phyloP scores from a whole-genome alignment of 371 early-diverging fungal genomes.

The Chytridium lagenaria region DNA sequence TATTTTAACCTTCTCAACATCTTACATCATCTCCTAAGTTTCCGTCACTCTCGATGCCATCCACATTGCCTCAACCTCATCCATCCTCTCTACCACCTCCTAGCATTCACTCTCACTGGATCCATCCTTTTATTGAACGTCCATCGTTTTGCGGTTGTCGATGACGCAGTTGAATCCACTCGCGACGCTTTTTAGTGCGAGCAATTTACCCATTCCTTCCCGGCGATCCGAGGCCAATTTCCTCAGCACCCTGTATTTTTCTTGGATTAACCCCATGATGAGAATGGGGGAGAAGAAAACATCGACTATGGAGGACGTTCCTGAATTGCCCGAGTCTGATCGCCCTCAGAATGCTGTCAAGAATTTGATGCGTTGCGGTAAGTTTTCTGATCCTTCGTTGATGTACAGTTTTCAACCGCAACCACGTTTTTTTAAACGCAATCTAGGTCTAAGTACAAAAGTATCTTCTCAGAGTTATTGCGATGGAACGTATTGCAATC shows the following conservation, averaged over 20 bases:
- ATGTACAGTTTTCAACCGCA: background rate
- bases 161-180: background rate
- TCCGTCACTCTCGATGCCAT: too few species aligned
- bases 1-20: too few species aligned
- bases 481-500: background rate
- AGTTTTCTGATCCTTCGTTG: background rate
- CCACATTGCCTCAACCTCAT: too few species aligned
- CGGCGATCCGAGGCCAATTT: background rate
- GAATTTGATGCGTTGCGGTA: slow-evolving; percentile 1
- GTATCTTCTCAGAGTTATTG: background rate
- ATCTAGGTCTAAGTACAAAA: background rate
- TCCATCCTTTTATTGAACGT: background rate
- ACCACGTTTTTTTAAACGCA: background rate
- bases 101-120: background rate
- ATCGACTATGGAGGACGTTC: slow-evolving; percentile 59
- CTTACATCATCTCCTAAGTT: too few species aligned
- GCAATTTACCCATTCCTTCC: background rate
- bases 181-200: background rate
- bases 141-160: background rate
- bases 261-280: slow-evolving; percentile 37
- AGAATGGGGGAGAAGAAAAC: slow-evolving; percentile 61
- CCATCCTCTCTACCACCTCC: background rate
- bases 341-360: slow-evolving; percentile 24
- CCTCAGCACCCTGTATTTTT: slow-evolving; percentile 26
- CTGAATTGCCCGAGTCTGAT: slow-evolving; percentile 31